Base-by-base conservation (phyloP, 192 early-diverging fungal genomes). In the Phlyctochytrium arcticum region DNA sequence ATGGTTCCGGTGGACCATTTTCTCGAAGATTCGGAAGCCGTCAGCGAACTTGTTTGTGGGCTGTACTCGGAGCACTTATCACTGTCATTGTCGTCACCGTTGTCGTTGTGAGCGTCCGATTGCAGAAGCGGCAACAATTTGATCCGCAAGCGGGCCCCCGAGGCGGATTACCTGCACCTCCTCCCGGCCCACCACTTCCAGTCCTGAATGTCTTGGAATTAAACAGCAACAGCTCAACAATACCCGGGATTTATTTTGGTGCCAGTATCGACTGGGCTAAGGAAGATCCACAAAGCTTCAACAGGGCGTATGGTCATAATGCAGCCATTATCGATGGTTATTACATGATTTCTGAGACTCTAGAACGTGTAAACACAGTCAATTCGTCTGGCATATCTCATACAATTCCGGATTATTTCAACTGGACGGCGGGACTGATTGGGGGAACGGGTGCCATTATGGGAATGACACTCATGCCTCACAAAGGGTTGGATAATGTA, bases 391-490 rank as follows among this genome's bases (percentile, higher is more conserved):
- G 59, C 19, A 24, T 60, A 6, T 34, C 58, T 10, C 65, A 72
- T 30, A 30, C 6, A 3, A 48, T 72, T 35, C 27, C 58, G 27
- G 70, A 71, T 37, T 61, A 42, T 30, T 54, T 67, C 37, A 48
- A 60, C 54, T 66, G 71, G 65, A 66, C 71, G 8, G 71, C 65
- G 6, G 59, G 48, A 8, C 50, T 62, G 24, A 64, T 66, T 19
- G 44, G 59, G 7, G 58, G 54, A 8, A 68, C 65, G 5, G 71
- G 71, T 53, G 73, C 51, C 9, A 72, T 75, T 23, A 54, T 72
- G 65, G 69, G 59, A 2, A 63, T 75, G 56, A 73, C 73, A 19
- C 58, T 75, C 4, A 48, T 72, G 44, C 73, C 73, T 12, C 48
- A 57, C 31, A 49, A 73, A 36, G 58, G 67, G 15, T 36, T 74